Conservation (phyloP, 1,284 basidiomycete genomes). For the Sanghuangporus weigelae region DNA sequence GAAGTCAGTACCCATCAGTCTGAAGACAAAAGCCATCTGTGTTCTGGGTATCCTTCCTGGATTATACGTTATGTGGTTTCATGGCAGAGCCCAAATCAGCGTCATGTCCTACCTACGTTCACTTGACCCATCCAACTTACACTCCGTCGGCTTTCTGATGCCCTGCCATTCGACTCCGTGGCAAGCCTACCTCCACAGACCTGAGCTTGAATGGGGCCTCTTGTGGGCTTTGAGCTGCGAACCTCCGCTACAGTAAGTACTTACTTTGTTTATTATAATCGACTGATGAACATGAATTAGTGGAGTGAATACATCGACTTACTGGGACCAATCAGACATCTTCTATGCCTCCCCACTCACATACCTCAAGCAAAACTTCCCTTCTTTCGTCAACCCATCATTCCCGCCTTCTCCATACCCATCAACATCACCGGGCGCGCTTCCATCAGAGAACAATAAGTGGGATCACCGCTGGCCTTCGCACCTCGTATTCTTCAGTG, state of each 20-base stretch:
- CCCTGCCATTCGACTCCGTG: slow-evolving; percentile 99
- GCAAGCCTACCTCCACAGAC: slow-evolving; percentile 82
- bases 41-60: slow-evolving; percentile 57
- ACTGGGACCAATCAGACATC: slow-evolving; percentile 78
- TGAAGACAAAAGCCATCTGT: slow-evolving; percentile 22
- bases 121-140: slow-evolving; percentile 44
- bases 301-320: slow-evolving; percentile 45
- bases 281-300: slow-evolving; percentile 28
- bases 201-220: slow-evolving; percentile 42
- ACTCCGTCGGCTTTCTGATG: slow-evolving; percentile 81
- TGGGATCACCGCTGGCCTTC: slow-evolving; percentile 78
- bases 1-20: neutral
- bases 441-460: slow-evolving; percentile 21
- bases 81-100: slow-evolving; percentile 73
- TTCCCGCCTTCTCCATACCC: slow-evolving; percentile 67
- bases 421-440: slow-evolving; percentile 46
- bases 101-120: slow-evolving; percentile 62
- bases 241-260: slow-evolving; percentile 72
- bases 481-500: slow-evolving; percentile 77
- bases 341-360: slow-evolving; percentile 74
- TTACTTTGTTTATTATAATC: neutral
- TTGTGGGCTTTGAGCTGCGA: slow-evolving; percentile 90
- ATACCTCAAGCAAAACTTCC: slow-evolving; percentile 68
- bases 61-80: slow-evolving; percentile 65
- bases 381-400: slow-evolving; percentile 47